phyloP scores from a whole-genome alignment of 371 early-diverging fungal genomes.

The Mucor racemosus region DNA sequence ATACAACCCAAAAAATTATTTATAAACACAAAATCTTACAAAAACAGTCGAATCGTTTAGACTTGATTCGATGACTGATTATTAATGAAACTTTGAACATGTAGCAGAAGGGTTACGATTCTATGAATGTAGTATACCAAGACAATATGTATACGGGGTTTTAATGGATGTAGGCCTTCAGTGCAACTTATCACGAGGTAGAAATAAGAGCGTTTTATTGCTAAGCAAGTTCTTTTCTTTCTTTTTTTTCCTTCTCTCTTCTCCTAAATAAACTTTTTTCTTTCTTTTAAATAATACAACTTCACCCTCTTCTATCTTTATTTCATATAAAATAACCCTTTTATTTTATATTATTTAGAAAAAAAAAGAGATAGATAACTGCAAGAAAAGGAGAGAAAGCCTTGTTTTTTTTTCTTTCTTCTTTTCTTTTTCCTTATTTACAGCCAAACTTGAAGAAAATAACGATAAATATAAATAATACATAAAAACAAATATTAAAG shows the following conservation, averaged over 20 bases:
- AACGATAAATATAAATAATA: not conserved
- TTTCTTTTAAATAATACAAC: not conserved
- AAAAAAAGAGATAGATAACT: not conserved
- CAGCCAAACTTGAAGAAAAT: no score
- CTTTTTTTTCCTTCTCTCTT: conserved; percentile 12
- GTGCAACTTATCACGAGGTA: conserved; percentile 7
- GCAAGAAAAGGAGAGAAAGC: no score
- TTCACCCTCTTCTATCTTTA: no score
- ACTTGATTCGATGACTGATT: not conserved
- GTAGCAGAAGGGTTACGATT: not conserved
- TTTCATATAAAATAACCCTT: not conserved
- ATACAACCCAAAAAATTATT: not conserved
- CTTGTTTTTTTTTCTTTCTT: no score
- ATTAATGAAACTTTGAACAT: not conserved
- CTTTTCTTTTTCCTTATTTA: not conserved
- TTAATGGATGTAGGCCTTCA: not conserved
- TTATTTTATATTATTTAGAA: not conserved
- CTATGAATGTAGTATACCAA: not conserved
- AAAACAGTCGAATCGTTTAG: not conserved
- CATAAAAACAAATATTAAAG: not conserved
- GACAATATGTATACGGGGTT: not conserved
- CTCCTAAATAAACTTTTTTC: not conserved
- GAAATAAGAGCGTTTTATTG: conserved; percentile 7
- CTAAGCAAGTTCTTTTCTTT: conserved; percentile 15
- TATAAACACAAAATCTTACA: not conserved